Base-by-base conservation (phyloP, 2,329 filamentous ascomycete genomes). In the Leptographium radiaticola region DNA sequence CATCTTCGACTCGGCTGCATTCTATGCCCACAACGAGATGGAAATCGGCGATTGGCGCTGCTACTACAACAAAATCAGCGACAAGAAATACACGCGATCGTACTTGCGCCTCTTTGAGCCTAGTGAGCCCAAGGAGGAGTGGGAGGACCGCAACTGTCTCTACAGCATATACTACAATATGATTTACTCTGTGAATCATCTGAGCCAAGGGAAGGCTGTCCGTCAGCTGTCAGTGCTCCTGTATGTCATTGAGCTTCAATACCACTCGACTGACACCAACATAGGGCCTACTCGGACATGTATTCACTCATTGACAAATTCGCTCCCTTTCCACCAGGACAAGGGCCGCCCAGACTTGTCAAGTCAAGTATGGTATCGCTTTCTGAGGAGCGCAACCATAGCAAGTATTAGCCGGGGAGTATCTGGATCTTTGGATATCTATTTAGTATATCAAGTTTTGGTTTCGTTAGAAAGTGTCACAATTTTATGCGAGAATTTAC, bases 1-100 rank as follows among this genome's bases (percentile, higher is more conserved):
- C 25, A 59, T 72, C 9, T 72, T 69, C 52, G 69, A 72, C 53
- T 62, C 65, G 1, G 66, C 62, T 1, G 62, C 59, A 0, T 68
- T 65, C 52, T 73, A 69, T 55, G 70, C 66, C 0, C 70, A 73
- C 54, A 67, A 71, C 39, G 69, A 72, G 57, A 65, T 65, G 62
- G 64, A 65, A 33, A 49, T 65, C 0, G 63, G 58, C n/a, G 62
- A 62, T 3, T 68, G 66, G 65, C 53, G 65, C 16, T 58, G 56
- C 30, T 55, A 56, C 12, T 31, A 57, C 11, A 56, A 59, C 45
- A 13, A 54, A 4, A 51, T 57, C 2, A 54, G 15, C 12, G 34
- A 42, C 9, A 11, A 53, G n/a, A 30, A 43, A 2, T 54, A 54
- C 39, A 44, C 39, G 6, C 6, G 33, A 2, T 25, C 39, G 6